Evolutionary conservation across 768 basidiomycete genomes (phyloP), one percentile per base, ranked within the genome.

Genomic region (Tylopilus rubrobrunneus): DNA sequence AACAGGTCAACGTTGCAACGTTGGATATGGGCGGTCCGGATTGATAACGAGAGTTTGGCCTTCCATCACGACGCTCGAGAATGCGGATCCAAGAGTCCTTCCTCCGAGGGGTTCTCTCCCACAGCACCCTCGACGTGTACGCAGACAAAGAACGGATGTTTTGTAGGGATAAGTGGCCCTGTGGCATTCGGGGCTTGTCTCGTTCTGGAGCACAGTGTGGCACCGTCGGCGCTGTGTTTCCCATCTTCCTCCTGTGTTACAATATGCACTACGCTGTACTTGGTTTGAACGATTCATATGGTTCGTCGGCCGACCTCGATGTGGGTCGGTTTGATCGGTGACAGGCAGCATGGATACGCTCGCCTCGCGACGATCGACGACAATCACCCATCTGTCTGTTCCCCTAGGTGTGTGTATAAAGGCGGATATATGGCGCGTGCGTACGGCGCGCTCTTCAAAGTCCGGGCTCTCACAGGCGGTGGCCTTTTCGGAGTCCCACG

Each of bases 101-200:
- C 57, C 60, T 62, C 54, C 36, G 36, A 37, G 36, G 36, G 55
- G 57, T 10, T 45, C 56, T 48, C 55, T 44, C 59, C 52, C 59
- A 52, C 29, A 44, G 4, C 17, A 7, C 12, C 29, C 23, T 37
- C 9, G 27, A 33, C 1, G 28, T 25, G 34, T 21, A 11, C 33
- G 51, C 47, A 50, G 45, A 45, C 19, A 19, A 49, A 19, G 41
- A 19, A 10, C 15, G 34, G 17, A 0, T 7, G 7, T 43, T 23
- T 36, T 39, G 23, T 17, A 33, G 42, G 19, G 9, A 37, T 19
- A 39, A 25, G 9, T n/a, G 12, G 25, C 19, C 9, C n/a, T 29
- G 29, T 59, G 51, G 45, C 42, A 41, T 45, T 31, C 21, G 37
- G 11, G 40, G 21, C 10, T n/a, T 4, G 21, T 10, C 10, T 33